A percentile compares a stretch with the other conserved stretches of the same genome.
Evolutionary conservation across 1,284 basidiomycete genomes (phyloP).

Genomic region (Ustilago xerochloae): DNA sequence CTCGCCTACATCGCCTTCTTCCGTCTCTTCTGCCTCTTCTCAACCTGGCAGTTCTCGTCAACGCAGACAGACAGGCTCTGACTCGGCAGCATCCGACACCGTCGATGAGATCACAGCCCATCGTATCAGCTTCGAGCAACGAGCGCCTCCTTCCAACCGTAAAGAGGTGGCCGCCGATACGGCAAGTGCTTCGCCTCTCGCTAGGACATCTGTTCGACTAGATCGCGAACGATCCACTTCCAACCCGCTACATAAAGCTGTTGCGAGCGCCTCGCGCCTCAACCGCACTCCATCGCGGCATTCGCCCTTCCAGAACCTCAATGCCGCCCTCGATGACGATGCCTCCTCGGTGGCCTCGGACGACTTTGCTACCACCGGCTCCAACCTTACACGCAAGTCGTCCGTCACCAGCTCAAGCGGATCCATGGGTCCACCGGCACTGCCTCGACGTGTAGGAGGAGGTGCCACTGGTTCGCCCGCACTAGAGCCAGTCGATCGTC

Average conservation of each 20-base stretch:
- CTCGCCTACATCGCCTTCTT: constrained; percentile 35
- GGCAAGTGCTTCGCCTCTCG: constrained; percentile 15
- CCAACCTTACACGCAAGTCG: constrained; percentile 44
- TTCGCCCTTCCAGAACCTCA: constrained; percentile 13
- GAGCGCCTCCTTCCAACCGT: constrained; percentile 6
- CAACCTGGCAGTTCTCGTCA: constrained; percentile 17
- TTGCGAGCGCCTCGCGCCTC: constrained; percentile 21
- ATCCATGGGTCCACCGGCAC: constrained; percentile 48
- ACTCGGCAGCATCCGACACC: constrained; percentile 31
- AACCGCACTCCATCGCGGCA: constrained; percentile 30
- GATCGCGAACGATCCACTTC: constrained; percentile 38
- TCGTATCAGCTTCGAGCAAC: constrained; percentile 20
- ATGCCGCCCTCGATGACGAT: constrained; percentile 32
- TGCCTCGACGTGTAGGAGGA: constrained; percentile 32
- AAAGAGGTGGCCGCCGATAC: constrained; percentile 13
- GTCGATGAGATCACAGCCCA: constrained; percentile 8
- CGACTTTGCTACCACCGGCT: constrained; percentile 28
- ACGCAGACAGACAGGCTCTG: constrained; percentile 23
- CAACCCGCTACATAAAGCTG: constrained; percentile 37
- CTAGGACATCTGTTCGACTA: constrained; percentile 15
- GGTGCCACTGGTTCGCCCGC: constrained; percentile 22
- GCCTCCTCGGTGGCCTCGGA: constrained; percentile 36
- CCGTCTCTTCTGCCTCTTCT: constrained; percentile 28
- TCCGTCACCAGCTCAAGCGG: constrained; percentile 47
- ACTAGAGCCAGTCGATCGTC: constrained; percentile 30